phyloP scores from a whole-genome alignment of 108 stramenopile genomes.

The Mayamaea pseudoterrestris region DNA sequence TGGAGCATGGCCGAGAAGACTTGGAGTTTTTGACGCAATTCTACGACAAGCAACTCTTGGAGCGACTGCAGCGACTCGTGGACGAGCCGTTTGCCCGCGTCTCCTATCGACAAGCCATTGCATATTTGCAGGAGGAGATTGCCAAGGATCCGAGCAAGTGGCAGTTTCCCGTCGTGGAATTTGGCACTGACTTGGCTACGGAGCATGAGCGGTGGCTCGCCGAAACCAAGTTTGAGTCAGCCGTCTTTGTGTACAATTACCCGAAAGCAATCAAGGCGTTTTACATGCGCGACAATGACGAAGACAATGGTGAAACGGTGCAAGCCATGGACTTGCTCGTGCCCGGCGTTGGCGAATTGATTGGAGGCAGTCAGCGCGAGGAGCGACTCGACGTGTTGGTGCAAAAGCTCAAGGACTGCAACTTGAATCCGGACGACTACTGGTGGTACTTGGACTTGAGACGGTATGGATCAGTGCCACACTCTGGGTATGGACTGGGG shows the following conservation, averaged over 20 bases:
- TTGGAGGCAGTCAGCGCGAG: conserved; percentile 97
- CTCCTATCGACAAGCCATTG: conserved; percentile 86
- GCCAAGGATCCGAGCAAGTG: conserved; percentile 82
- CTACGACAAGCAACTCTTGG: conserved; percentile 80
- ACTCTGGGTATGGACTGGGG: conserved; percentile 97
- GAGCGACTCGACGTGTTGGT: conserved; percentile 83
- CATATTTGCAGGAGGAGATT: conserved; percentile 86
- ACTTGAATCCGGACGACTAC: conserved; percentile 86
- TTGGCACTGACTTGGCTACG: conserved; percentile 94
- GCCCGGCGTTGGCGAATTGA: conserved; percentile 96
- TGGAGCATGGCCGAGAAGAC: conserved; percentile 80
- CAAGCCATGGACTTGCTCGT: conserved; percentile 98
- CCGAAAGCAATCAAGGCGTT: conserved; percentile 97
- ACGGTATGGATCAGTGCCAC: conserved; percentile 92
- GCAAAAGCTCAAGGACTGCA: conserved; percentile 81
- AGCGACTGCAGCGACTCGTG: conserved; percentile 64
- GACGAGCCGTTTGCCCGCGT: conserved; percentile 75
- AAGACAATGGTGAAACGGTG: conserved; percentile 94
- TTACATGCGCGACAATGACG: conserved; percentile 99
- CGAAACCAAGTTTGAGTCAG: conserved; percentile 82
- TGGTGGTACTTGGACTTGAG: conserved; percentile 96
- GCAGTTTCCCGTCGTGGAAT: conserved; percentile 96
- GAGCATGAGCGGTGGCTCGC: conserved; percentile 97
- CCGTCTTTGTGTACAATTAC: conserved; percentile 97
- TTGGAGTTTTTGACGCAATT: conserved; percentile 87